phyloP scores from a whole-genome alignment of 2,329 filamentous ascomycete species.

The Colletotrichum caudatum region DNA sequence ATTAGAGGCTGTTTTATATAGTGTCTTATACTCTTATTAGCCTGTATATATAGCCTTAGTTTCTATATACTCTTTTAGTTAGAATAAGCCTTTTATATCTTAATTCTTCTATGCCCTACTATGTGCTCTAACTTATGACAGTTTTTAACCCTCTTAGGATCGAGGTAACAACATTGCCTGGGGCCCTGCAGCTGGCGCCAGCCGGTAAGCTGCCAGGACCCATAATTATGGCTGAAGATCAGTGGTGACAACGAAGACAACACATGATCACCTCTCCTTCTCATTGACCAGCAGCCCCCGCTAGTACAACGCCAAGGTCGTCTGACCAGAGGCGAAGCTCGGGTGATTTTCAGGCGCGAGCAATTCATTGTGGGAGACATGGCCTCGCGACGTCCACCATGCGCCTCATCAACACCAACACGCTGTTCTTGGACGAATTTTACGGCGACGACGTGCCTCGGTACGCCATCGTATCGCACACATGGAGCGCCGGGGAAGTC shows the following conservation, averaged over 20 bases:
- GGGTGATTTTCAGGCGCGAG: neutral
- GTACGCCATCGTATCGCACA: conserved; percentile 47
- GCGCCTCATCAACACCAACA: conserved; percentile 47
- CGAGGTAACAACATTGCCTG: too few species aligned
- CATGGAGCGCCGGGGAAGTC: conserved; percentile 44
- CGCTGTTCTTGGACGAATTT: conserved; percentile 44
- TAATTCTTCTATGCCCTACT: too few species aligned
- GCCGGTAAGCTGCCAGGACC: neutral
- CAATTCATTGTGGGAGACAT: neutral
- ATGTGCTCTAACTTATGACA: too few species aligned
- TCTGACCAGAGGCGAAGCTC: neutral
- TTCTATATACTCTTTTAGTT: too few species aligned
- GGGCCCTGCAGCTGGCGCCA: neutral
- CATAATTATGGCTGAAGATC: neutral
- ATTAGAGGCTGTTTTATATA: too few species aligned
- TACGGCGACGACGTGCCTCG: conserved; percentile 42
- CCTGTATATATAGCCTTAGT: too few species aligned
- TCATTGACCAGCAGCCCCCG: conserved; percentile 2
- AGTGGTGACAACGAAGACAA: neutral
- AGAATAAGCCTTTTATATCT: too few species aligned
- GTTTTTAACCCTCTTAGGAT: too few species aligned
- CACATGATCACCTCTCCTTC: neutral
- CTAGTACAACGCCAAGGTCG: conserved; percentile 1
- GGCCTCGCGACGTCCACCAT: conserved; percentile 35
- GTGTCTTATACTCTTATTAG: too few species aligned